Base-by-base conservation (phyloP, 2,329 filamentous ascomycete species). In the Sclerotinia spermophila region DNA sequence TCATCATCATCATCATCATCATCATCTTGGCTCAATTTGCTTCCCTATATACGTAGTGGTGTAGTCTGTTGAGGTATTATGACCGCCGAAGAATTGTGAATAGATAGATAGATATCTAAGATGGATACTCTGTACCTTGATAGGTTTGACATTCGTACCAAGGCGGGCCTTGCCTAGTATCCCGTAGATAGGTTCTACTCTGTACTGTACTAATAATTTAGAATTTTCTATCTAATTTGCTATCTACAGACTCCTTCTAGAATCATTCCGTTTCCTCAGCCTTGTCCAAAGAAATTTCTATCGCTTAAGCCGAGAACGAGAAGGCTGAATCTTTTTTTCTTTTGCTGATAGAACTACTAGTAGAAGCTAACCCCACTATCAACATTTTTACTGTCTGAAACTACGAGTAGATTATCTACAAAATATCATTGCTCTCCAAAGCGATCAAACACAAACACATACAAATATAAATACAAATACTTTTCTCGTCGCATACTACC, bases 261-360 rank as follows among this genome's bases (percentile, higher is more conserved):
- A 51, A 51, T 27, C 48, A 27, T 27, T 51, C 13, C 61, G 24
- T 8, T 8, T 17, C 30, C 24, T 42, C 66, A 68, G 66, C 66
- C 66, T 68, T 35, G 66, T 40, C 24, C 2, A 24, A 17, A 19
- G 24, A 30, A 45, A n/a, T 35, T 35, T 58, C 35, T 35, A 48
- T 38, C 27, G 15, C 60, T 48, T 48, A 44, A 44, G 21, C 42
- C 10, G 13, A n/a, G 7, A 38, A 53, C 13, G 35, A 53, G 40
- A 58, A 68, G 66, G 64, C 68, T 70, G 68, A 66, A 45, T 24
- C 5, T 11, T 42, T 42, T 67, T 58, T 65, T 66, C 67, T 62
- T 27, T 30, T 30, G 38, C 24, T 56, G 42, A 51, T 48, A 51
- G 48, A 51, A 51, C 27, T 30, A 51, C 24, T 56, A 33, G 40